Evolutionary conservation across 306 rosid genomes (phyloP).

Genomic region (Myrica gale): DNA sequence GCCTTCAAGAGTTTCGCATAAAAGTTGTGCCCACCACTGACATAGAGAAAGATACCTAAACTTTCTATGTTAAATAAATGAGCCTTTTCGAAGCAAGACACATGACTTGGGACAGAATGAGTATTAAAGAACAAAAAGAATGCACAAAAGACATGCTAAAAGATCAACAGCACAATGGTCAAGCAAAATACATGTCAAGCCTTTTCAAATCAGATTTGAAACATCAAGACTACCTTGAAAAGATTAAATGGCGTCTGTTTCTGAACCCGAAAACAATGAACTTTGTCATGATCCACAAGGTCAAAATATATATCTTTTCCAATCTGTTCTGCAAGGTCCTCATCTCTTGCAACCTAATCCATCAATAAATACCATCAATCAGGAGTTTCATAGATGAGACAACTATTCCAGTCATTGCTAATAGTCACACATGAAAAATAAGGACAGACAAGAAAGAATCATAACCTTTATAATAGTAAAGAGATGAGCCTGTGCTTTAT

Average conservation of each 20-base stretch:
- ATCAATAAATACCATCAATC: constrained; percentile 12
- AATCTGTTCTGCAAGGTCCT: constrained; percentile 70
- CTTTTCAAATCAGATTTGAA: not conserved
- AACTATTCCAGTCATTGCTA: not conserved
- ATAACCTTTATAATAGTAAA: constrained; percentile 77
- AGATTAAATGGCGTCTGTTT: constrained; percentile 55
- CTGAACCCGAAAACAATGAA: constrained; percentile 71
- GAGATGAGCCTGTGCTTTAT: constrained; percentile 88
- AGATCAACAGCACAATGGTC: not conserved
- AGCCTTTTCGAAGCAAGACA: too few species aligned
- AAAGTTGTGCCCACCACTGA: not conserved
- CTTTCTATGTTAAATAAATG: not conserved
- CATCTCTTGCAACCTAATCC: constrained; percentile 82
- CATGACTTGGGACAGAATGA: not conserved
- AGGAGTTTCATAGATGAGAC: not conserved
- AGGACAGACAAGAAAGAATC: not conserved
- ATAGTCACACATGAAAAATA: constrained; percentile 1
- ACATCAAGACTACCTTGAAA: constrained; percentile 62
- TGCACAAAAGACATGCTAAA: not conserved
- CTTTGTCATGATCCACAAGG: constrained; percentile 96
- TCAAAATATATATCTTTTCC: constrained; percentile 82
- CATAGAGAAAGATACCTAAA: not conserved
- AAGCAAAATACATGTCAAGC: not conserved
- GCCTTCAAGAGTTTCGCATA: too few species aligned
- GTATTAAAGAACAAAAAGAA: not conserved